Evolutionary conservation across 2,329 filamentous ascomycete species (phyloP).

Genomic region (Calonectria naviculata): DNA sequence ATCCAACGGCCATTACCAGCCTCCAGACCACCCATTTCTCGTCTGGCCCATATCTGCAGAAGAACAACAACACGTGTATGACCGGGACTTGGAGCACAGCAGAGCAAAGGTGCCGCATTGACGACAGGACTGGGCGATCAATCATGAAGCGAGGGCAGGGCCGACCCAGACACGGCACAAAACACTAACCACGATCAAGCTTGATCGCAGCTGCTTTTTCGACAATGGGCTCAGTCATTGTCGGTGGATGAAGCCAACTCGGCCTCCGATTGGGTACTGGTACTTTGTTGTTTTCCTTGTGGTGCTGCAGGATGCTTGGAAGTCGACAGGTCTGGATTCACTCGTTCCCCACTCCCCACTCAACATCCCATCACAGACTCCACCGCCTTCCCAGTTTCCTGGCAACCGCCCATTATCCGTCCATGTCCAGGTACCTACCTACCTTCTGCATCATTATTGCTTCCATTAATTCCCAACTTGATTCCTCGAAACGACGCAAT

Average conservation of each 20-base stretch:
- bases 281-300: slow-evolving; percentile 26
- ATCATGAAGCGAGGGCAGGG: slow-evolving; percentile 3
- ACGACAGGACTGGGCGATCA: slow-evolving; percentile 7
- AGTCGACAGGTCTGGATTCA: background rate
- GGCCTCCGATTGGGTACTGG: slow-evolving; percentile 33
- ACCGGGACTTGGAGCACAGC: slow-evolving; percentile 1
- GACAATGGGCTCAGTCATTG: slow-evolving; percentile 37
- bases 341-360: slow-evolving; percentile 5
- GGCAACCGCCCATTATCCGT: background rate
- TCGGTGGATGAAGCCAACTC: slow-evolving; percentile 27
- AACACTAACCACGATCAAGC: slow-evolving; percentile 1
- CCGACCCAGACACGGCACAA: background rate
- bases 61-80: slow-evolving; percentile 16
- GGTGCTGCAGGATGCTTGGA: background rate
- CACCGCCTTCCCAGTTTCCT: slow-evolving; percentile 14
- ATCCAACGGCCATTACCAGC: slow-evolving; percentile 2
- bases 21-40: background rate
- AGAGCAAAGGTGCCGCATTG: slow-evolving; percentile 10
- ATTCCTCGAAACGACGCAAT: background rate
- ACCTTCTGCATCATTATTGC: slow-evolving; percentile 5
- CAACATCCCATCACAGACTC: background rate
- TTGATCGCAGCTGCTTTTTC: slow-evolving; percentile 10
- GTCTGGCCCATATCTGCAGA: background rate
- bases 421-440: too few species aligned
- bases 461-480: background rate